Evolutionary conservation across 305 asterid genomes (phyloP), one percentile per base, ranked within the genome.

Genomic region (Fraxinus nigra): DNA sequence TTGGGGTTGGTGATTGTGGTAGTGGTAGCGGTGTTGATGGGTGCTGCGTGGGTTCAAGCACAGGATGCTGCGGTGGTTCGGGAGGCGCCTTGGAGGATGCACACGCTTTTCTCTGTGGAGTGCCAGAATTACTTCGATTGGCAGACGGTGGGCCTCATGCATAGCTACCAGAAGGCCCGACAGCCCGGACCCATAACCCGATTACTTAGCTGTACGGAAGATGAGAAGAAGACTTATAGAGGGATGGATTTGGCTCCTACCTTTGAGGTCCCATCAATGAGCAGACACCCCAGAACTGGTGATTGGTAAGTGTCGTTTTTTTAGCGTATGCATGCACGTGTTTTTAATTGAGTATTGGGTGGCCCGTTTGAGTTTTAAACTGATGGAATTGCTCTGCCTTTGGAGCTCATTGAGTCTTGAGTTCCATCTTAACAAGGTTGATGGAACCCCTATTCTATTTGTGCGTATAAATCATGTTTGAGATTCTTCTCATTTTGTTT

Each of bases 241-340:
- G 99, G 99, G 76, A 93, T 94, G 98, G 90, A 90, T 81, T 91
- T 96, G 94, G 98, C 98, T 76, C 98, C 98, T 43, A 96, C 98
- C 1, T 77, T 94, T 80, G 94, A 90, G 88, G 98, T 96, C 26
- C 99, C 99, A 78, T 96, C 99, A 2, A 94, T 94, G 99, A 96
- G 98, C 63, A 84, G 84, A 78, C 93, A 96, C 80, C 99, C 99
- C 80, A 90, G 79, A 84, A 93, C 98, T 82, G 94, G 95, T 73
- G 99, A 96, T 77, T 94, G 99, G 99, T 94, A 85, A 67, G 74
- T 30, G 6, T 2, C 16, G n/a, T 9, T 8, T 22, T 63, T 63
- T 8, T 26, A 63, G 72, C 13, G 16, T 8, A 2, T 67, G 38
- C 74, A 30, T 67, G 37, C 74, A 67, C 28, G 37, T 67, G 20